Conservation (phyloP, 148 eudicot species). For the Silene uniflora region DNA sequence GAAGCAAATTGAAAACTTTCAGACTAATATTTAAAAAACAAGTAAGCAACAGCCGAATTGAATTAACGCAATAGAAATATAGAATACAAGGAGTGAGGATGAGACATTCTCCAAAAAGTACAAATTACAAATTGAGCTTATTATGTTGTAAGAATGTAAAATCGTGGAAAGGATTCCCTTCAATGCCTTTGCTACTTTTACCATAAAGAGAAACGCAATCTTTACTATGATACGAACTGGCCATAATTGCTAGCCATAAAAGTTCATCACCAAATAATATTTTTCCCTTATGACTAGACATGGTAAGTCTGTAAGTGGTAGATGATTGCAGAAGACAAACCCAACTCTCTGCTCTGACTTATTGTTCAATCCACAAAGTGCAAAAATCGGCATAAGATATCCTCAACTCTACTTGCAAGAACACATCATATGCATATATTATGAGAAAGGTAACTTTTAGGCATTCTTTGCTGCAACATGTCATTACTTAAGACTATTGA, state of each 20-base stretch:
- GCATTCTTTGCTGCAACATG: not conserved
- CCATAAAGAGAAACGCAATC: not conserved
- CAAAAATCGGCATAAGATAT: not conserved
- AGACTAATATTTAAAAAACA: not conserved
- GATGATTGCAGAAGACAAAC: not conserved
- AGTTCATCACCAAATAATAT: not conserved
- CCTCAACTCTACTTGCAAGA: not conserved
- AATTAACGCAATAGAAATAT: not conserved
- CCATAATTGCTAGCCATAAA: not conserved
- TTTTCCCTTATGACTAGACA: not conserved
- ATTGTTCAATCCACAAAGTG: not conserved
- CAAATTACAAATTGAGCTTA: not conserved
- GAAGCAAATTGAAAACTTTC: not conserved
- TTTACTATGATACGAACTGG: not conserved
- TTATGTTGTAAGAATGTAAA: not conserved
- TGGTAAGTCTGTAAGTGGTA: not conserved
- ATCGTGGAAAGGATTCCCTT: not conserved
- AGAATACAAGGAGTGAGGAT: not conserved
- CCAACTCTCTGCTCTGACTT: not conserved
- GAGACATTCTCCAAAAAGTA: not conserved
- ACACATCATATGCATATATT: not conserved
- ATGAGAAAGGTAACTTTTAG: not conserved
- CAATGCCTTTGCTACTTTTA: not conserved
- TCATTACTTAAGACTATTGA: not conserved
- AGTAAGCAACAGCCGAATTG: not conserved